These are phyloP conservation scores for Claviceps citrina DNA, from an alignment of 2,329 filamentous ascomycete genomes.

Conservation along the genomic window DNA sequence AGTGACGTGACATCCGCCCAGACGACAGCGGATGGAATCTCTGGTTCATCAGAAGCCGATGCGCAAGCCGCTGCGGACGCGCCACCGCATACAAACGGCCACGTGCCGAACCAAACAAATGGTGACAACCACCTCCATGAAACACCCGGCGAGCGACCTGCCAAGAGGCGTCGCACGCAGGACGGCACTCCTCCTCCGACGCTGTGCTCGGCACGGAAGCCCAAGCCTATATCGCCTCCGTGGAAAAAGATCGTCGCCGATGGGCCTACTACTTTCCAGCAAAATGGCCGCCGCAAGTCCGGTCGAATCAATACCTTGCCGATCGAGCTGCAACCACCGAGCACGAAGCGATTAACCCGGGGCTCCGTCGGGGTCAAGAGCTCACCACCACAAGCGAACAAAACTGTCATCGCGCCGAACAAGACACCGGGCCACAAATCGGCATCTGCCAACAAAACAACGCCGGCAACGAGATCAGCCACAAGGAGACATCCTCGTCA, in stretches of 20 bases:
- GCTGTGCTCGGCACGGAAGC: constrained; percentile 27
- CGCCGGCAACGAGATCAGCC: constrained; percentile 17
- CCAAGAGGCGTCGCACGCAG: constrained; percentile 50
- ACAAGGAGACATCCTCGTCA: constrained; percentile 13
- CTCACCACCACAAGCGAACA: constrained; percentile 20
- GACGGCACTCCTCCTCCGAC: constrained; percentile 26
- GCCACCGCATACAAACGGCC: constrained; percentile 14
- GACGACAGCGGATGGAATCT: constrained; percentile 7
- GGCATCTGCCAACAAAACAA: constrained; percentile 12
- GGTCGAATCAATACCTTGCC: constrained; percentile 46
- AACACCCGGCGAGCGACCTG: constrained; percentile 32
- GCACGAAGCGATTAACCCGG: constrained; percentile 37
- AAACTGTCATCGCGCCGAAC: constrained; percentile 14
- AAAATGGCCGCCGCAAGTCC: constrained; percentile 55
- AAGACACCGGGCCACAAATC: constrained; percentile 16
- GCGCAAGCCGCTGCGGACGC: constrained; percentile 11
- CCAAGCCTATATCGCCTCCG: constrained; percentile 56
- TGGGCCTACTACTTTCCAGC: constrained; percentile 72
- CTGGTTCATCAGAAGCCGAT: constrained; percentile 7
- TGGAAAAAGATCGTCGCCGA: constrained; percentile 81
- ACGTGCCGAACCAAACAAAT: constrained; percentile 34
- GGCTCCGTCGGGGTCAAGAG: constrained; percentile 17
- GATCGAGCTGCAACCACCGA: constrained; percentile 33
- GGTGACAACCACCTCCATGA: constrained; percentile 33
- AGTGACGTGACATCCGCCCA: constrained; percentile 11